Evolutionary conservation across 805 yeast genomes (phyloP).

Genomic region (Yamadazyma takamatsuzukensis): DNA sequence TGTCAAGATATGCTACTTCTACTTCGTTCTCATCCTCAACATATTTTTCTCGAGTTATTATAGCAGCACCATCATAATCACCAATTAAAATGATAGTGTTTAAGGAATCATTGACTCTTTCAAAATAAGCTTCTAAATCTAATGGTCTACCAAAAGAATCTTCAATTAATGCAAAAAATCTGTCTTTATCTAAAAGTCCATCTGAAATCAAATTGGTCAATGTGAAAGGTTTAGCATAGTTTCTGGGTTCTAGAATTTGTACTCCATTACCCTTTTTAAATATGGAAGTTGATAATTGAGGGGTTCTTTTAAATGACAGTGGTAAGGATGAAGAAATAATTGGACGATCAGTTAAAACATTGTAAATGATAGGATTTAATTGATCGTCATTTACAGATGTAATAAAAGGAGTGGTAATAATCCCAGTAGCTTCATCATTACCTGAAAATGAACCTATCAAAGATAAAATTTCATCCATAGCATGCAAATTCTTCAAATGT

Average conservation of each 20-base stretch:
- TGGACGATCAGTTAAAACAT: constrained; percentile 87
- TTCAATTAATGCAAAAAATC: constrained; percentile 61
- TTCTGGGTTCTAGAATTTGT: constrained; percentile 31
- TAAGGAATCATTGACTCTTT: constrained; percentile 59
- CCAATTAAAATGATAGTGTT: constrained; percentile 86
- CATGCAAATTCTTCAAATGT: constrained; percentile 64
- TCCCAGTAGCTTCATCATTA: constrained; percentile 59
- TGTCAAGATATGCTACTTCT: constrained; percentile 88
- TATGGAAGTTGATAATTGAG: constrained; percentile 71
- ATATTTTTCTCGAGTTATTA: constrained; percentile 72
- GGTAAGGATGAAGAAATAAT: constrained; percentile 89
- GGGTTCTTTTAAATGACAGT: constrained; percentile 48
- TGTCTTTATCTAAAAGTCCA: constrained; percentile 48
- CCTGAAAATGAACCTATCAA: constrained; percentile 41
- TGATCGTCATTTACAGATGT: constrained; percentile 54
- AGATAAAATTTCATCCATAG: constrained; percentile 57
- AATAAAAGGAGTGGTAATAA: constrained; percentile 79
- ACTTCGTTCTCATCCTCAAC: constrained; percentile 14
- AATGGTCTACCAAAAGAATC: constrained; percentile 73
- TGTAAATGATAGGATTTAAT: constrained; percentile 84
- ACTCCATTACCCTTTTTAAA: constrained; percentile 72
- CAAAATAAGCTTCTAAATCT: constrained; percentile 63
- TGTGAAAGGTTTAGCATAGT: constrained; percentile 33
- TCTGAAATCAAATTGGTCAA: constrained; percentile 33
- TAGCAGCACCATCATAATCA: constrained; percentile 93